Percentiles rank a stretch among this genome's conserved stretches.
phyloP scores from a whole-genome alignment of 495 filamentous ascomycete species.

The Delitschia confertaspora region DNA sequence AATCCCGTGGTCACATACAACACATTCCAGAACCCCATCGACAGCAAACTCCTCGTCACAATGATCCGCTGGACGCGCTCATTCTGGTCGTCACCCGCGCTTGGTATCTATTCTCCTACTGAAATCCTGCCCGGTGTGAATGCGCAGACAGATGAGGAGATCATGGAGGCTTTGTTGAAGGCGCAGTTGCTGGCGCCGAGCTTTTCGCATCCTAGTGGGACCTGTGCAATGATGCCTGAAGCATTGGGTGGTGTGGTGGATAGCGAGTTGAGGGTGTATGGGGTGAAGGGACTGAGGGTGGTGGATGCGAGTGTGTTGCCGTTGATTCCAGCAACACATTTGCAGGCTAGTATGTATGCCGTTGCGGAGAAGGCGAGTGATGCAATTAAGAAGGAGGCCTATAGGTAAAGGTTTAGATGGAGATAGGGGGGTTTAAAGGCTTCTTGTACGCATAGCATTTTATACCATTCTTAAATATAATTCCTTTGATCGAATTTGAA shows the following conservation, averaged over 20 bases:
- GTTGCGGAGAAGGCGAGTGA: constrained; percentile 19
- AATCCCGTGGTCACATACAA: constrained; percentile 20
- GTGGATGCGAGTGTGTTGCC: constrained; percentile 4
- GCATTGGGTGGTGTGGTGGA: constrained; percentile 6
- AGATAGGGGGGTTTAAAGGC: too few relatives aligned
- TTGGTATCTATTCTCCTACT: constrained; percentile 1
- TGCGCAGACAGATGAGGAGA: constrained; percentile 4
- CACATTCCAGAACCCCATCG: constrained; percentile 20
- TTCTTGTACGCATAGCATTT: too few relatives aligned
- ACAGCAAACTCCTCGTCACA: constrained; percentile 19
- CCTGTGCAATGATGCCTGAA: constrained; percentile 10
- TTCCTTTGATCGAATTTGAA: too few relatives aligned
- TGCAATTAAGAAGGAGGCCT: constrained; percentile 11
- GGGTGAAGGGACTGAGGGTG: constrained; percentile 1
- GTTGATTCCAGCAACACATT: constrained; percentile 3
- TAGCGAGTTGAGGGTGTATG: constrained; percentile 9
- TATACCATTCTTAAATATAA: too few relatives aligned
- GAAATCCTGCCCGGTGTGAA: constrained; percentile 3
- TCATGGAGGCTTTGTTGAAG: neutral
- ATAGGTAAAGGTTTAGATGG: too few relatives aligned
- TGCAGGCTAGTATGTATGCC: constrained; percentile 1
- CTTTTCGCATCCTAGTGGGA: constrained; percentile 2
- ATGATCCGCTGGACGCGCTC: constrained; percentile 6
- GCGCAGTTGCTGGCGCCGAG: neutral
- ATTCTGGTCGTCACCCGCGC: neutral